These are phyloP conservation scores for Coprinellus micaceus DNA, from an alignment of 768 basidiomycete species.

Conservation along the genomic window DNA sequence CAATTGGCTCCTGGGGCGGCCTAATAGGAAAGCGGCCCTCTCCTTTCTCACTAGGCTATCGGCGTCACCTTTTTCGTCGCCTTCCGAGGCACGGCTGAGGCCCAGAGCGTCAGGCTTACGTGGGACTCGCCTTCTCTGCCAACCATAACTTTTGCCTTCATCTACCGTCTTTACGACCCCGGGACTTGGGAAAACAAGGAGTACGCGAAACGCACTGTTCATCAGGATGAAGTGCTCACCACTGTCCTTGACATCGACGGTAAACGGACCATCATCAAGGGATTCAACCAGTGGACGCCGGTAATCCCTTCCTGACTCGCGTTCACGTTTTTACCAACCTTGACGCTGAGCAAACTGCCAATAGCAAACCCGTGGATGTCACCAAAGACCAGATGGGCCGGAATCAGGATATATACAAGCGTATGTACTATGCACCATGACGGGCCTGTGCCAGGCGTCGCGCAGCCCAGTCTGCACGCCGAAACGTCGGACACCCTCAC, in stretches of 20 bases:
- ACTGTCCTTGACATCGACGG: too few species aligned
- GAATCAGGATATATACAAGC: background rate
- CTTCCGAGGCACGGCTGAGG: too few species aligned
- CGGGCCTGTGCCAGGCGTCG: background rate
- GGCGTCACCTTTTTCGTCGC: too few species aligned
- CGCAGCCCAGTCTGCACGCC: background rate
- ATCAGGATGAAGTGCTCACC: too few species aligned
- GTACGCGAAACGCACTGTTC: too few species aligned
- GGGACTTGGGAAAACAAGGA: background rate
- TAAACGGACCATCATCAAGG: too few species aligned
- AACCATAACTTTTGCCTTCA: constrained; percentile 29
- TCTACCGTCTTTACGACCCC: background rate
- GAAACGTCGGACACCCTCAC: background rate
- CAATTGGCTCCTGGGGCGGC: too few species aligned
- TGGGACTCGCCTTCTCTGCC: too few species aligned
- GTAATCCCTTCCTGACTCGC: background rate
- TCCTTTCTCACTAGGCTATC: too few species aligned
- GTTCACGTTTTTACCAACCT: background rate
- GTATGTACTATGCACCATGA: background rate
- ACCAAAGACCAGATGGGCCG: background rate
- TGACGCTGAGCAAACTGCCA: background rate
- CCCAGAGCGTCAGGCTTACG: too few species aligned
- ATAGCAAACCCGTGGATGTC: background rate
- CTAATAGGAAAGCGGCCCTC: too few species aligned
- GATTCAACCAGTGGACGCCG: background rate